These are phyloP conservation scores for Chytriomyces sp. DNA, from an alignment of 192 early-diverging fungal genomes.

Conservation along the genomic window DNA sequence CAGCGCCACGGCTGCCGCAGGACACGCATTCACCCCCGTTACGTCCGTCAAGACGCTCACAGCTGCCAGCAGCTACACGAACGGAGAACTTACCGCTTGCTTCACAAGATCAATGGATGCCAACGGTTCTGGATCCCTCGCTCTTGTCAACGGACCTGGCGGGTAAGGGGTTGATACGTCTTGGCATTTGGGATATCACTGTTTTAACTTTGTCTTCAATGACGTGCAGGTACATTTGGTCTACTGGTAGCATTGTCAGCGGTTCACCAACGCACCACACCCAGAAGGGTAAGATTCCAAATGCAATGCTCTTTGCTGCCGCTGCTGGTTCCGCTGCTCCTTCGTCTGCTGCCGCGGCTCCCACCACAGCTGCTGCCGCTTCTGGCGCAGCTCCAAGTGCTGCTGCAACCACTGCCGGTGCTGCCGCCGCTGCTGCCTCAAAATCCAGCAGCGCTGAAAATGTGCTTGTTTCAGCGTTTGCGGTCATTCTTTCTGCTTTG, in stretches of 20 bases:
- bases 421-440: neutral
- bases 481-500: too few species aligned
- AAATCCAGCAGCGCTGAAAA: neutral
- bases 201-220: neutral
- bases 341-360: neutral
- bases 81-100: constrained; percentile 9
- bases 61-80: neutral
- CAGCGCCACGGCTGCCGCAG: neutral
- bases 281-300: neutral
- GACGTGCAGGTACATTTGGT: neutral
- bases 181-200: neutral
- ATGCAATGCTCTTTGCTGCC: neutral
- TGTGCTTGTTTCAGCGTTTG: neutral
- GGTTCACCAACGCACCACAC: neutral
- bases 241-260: neutral
- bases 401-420: neutral
- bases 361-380: neutral
- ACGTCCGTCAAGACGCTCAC: neutral
- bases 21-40: neutral
- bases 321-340: neutral
- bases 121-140: neutral
- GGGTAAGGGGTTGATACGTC: neutral
- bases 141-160: neutral
- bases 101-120: neutral
- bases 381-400: neutral